Conservation (phyloP, 805 yeast genomes). For the Saccharomycopsis sp. region DNA sequence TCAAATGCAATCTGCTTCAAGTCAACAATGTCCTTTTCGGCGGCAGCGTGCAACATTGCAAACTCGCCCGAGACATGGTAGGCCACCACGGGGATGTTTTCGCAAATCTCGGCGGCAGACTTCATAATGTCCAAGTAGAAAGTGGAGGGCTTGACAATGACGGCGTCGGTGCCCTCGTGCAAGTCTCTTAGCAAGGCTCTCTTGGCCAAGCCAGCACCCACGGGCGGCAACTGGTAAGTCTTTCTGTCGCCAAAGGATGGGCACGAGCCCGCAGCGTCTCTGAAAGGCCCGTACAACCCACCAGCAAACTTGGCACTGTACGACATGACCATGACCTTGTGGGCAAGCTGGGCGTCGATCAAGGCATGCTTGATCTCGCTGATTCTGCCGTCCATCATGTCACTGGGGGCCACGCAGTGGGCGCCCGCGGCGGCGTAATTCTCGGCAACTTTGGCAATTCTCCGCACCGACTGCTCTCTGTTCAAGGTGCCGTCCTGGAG, state of each 20-base stretch:
- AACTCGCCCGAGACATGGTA: conserved; percentile 97
- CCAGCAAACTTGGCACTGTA: conserved; percentile 94
- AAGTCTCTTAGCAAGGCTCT: conserved; percentile 83
- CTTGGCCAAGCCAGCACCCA: conserved; percentile 88
- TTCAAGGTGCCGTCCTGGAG: conserved; percentile 81
- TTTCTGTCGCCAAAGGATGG: conserved; percentile 90
- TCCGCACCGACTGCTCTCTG: conserved; percentile 60
- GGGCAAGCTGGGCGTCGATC: conserved; percentile 73
- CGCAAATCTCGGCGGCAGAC: conserved; percentile 77
- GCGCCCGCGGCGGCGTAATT: conserved; percentile 96
- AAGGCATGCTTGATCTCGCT: conserved; percentile 80
- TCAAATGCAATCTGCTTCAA: conserved; percentile 67
- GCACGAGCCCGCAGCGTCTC: conserved; percentile 92
- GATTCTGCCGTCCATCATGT: conserved; percentile 95
- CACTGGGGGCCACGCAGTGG: conserved; percentile 91
- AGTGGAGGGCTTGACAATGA: conserved; percentile 93
- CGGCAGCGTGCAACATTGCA: conserved; percentile 98
- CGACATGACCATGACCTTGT: conserved; percentile 81
- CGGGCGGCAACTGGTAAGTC: conserved; percentile 87
- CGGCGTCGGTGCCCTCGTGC: conserved; percentile 89
- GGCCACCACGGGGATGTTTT: conserved; percentile 83
- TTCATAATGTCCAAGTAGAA: conserved; percentile 86
- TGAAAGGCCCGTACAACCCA: conserved; percentile 87
- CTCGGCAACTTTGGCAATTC: conserved; percentile 91
- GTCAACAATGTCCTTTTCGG: conserved; percentile 88